Base-by-base conservation (phyloP, 176 grass and related monocot genomes). In the Triticum turgidum region DNA sequence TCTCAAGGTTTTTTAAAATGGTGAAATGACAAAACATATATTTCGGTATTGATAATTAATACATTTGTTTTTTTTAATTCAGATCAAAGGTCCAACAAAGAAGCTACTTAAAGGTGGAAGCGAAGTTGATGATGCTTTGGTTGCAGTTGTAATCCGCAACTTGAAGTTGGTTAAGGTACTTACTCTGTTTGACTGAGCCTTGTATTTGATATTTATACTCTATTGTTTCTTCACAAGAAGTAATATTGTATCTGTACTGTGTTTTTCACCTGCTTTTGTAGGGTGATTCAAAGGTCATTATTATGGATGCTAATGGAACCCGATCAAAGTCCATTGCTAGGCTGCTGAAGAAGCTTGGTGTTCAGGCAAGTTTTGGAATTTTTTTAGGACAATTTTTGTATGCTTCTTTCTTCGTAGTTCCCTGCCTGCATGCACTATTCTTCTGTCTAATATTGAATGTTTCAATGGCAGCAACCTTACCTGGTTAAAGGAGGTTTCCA, bases 401-500 rank as follows among this genome's bases (percentile, higher is more conserved):
- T 78, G 73, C 30, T 85, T 37, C 79, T 78, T 65, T 71, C 0
- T 66, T 54, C 51, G 7, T 54, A 72, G 22, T 80, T 84, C 3
- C 8, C 62, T 65, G 21, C 8, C 54, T 65, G 21, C 62, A 72
- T 44, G 42, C 11, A 80, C 81, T 51, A 6, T 35, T 80, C 58
- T 45, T 71, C 11, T 82, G n/a, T 75, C 77, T 97, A 82, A 88
- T 51, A 44, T 92, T 88, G 9, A 81, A 82, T 79, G 12, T 69
- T 86, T 92, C 0, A 14, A 56, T 89, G 58, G 81, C 88, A 97
- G 92, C 91, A 88, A 79, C 85, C 97, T 78, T 99, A 99, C 86
- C 82, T 96, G 49, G 85, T 99, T 82, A 90, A 99, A 91, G 97
- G 97, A 81, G 97, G 97, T 66, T 99, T 94, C 85, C 87, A 96